phyloP scores from a whole-genome alignment of 768 basidiomycete species.

The Trametes gibbosa region DNA sequence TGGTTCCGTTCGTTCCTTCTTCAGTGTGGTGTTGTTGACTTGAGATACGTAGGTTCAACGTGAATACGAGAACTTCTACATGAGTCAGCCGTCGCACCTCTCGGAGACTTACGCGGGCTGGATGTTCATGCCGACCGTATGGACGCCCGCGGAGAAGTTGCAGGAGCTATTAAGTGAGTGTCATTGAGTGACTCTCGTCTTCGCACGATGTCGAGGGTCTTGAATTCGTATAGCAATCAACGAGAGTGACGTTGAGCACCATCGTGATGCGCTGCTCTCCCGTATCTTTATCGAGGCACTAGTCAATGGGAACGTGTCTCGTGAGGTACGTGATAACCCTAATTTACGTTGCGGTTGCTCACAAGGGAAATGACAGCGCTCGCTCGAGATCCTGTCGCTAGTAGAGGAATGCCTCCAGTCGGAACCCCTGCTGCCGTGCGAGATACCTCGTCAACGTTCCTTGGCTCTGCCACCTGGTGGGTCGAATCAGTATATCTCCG shows the following conservation, averaged over 20 bases:
- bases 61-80: constrained; percentile 42
- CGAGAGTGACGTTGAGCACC: constrained; percentile 38
- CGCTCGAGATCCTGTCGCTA: constrained; percentile 35
- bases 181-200: too few relatives aligned
- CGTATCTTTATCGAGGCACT: constrained; percentile 42
- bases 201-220: not conserved
- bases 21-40: not conserved
- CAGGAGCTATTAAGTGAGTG: constrained; percentile 37
- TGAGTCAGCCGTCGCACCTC: constrained; percentile 30
- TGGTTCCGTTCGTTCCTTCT: not conserved
- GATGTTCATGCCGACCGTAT: constrained; percentile 38
- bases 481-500: not conserved
- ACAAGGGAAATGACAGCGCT: constrained; percentile 32
- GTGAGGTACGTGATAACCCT: constrained; percentile 29
- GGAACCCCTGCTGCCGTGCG: constrained; percentile 35
- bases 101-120: constrained; percentile 39
- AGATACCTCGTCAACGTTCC: constrained; percentile 39
- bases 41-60: constrained; percentile 29
- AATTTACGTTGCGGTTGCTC: not conserved
- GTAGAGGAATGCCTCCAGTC: constrained; percentile 38
- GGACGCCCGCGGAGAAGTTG: constrained; percentile 43
- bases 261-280: constrained; percentile 38
- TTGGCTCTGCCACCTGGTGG: constrained; percentile 41
- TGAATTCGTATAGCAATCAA: constrained; percentile 34
- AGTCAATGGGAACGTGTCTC: constrained; percentile 45